Evolutionary conservation across 2,329 filamentous ascomycete species (phyloP).

Genomic region (Aspergillus pseudonomiae): DNA sequence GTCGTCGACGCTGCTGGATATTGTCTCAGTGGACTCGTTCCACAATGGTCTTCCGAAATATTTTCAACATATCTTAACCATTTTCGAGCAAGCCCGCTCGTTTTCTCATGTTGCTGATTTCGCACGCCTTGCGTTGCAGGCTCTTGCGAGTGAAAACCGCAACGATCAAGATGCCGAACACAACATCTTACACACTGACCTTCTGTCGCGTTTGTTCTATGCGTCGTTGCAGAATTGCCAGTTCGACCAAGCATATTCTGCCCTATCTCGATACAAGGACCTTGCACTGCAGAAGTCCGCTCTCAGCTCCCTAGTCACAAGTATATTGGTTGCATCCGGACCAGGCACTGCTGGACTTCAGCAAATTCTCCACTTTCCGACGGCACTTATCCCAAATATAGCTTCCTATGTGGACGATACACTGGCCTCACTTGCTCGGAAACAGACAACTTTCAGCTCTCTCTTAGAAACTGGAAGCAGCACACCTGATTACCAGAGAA

Average conservation of each 20-base stretch:
- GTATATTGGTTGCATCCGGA: slow-evolving; percentile 44
- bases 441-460: slow-evolving; percentile 63
- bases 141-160: slow-evolving; percentile 45
- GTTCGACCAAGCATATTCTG: slow-evolving; percentile 81
- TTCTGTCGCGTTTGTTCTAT: slow-evolving; percentile 82
- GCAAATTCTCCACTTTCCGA: slow-evolving; percentile 72
- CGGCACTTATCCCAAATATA: slow-evolving; percentile 65
- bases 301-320: slow-evolving; percentile 66
- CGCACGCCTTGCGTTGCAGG: slow-evolving; percentile 73
- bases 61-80: slow-evolving; percentile 79
- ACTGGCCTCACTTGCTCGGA: slow-evolving; percentile 71
- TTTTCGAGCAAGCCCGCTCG: slow-evolving; percentile 78
- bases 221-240: slow-evolving; percentile 77
- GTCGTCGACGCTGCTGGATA: slow-evolving; percentile 68
- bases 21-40: slow-evolving; percentile 69
- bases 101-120: slow-evolving; percentile 85
- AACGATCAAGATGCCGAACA: slow-evolving; percentile 42
- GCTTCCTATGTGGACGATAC: slow-evolving; percentile 78
- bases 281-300: slow-evolving; percentile 71
- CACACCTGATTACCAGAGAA: slow-evolving; percentile 75
- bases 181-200: slow-evolving; percentile 61
- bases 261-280: slow-evolving; percentile 73
- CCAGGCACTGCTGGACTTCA: slow-evolving; percentile 52
- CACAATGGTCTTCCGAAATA: slow-evolving; percentile 79
- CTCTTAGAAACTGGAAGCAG: slow-evolving; percentile 43